Conservation (phyloP, 2,329 filamentous ascomycete genomes). For the Knufia petricola region DNA sequence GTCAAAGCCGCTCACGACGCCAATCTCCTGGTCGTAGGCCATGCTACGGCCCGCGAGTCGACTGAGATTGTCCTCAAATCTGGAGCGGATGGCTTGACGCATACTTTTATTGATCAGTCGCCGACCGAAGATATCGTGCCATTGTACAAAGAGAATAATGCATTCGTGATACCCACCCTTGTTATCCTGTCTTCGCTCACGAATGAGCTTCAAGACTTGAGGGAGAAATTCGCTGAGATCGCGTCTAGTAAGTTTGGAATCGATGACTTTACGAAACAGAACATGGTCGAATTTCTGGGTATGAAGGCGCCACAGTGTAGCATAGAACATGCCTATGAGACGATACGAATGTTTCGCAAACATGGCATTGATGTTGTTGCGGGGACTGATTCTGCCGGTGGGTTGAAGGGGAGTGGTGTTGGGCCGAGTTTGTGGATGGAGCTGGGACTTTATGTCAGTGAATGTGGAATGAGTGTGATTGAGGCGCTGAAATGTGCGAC, state of each 20-base stretch:
- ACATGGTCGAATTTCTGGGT: slow-evolving; percentile 23
- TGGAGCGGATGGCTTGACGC: slow-evolving; percentile 22
- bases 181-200: slow-evolving; percentile 17
- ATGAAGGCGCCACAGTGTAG: slow-evolving; percentile 19
- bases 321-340: slow-evolving; percentile 18
- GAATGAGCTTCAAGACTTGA: slow-evolving; percentile 15
- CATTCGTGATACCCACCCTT: slow-evolving; percentile 23
- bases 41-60: slow-evolving; percentile 18
- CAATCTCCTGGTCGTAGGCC: slow-evolving; percentile 17
- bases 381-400: slow-evolving; percentile 25
- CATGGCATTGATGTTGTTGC: slow-evolving; percentile 26
- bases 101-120: slow-evolving; percentile 23
- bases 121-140: slow-evolving; percentile 16
- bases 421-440: slow-evolving; percentile 25
- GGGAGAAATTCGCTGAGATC: slow-evolving; percentile 20
- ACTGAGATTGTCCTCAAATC: slow-evolving; percentile 22
- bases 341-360: slow-evolving; percentile 19
- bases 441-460: slow-evolving; percentile 24
- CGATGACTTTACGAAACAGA: slow-evolving; percentile 22
- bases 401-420: slow-evolving; percentile 19
- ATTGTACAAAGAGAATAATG: slow-evolving; percentile 20
- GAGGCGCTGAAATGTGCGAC: slow-evolving; percentile 26
- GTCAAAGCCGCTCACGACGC: slow-evolving; percentile 19
- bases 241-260: slow-evolving; percentile 19
- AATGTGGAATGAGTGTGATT: slow-evolving; percentile 22